Percentiles rank a stretch among this genome's conserved stretches.
Conservation (phyloP, 2,329 filamentous ascomycete species). For the Fusarium sp. region DNA sequence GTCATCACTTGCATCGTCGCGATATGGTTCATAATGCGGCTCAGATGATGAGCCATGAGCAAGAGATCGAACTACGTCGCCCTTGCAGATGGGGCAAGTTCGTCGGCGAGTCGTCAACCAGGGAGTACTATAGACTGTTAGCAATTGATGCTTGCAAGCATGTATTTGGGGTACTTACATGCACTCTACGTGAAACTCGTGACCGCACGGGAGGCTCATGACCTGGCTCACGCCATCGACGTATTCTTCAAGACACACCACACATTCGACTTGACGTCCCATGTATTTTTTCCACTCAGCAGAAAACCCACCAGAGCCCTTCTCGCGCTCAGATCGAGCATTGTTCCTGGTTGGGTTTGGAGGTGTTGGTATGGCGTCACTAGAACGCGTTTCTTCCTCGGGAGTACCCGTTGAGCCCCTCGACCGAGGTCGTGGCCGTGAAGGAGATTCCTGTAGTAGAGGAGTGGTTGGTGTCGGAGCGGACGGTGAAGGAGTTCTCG, state of each 20-base stretch:
- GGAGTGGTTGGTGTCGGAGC: slow-evolving; percentile 81
- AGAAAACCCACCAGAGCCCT: slow-evolving; percentile 54
- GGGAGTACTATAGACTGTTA: slow-evolving; percentile 73
- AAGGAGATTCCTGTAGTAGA: slow-evolving; percentile 70
- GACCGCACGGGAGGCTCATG: slow-evolving; percentile 96
- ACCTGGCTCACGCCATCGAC: slow-evolving; percentile 92
- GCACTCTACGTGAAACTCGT: slow-evolving; percentile 98
- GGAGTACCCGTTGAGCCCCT: slow-evolving; percentile 70
- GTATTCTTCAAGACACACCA: slow-evolving; percentile 97
- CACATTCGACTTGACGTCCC: slow-evolving; percentile 83
- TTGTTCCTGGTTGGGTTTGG: slow-evolving; percentile 46
- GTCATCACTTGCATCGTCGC: slow-evolving; percentile 59
- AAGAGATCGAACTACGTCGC: slow-evolving; percentile 84
- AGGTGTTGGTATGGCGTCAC: slow-evolving; percentile 53
- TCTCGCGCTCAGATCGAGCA: slow-evolving; percentile 58
- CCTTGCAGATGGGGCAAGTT: slow-evolving; percentile 99
- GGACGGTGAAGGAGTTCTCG: slow-evolving; percentile 69
- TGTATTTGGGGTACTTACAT: slow-evolving; percentile 74
- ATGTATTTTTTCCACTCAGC: slow-evolving; percentile 73
- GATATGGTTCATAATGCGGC: slow-evolving; percentile 64
- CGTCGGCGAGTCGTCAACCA: slow-evolving; percentile 95
- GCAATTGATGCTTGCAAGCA: background rate
- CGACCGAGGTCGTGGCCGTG: slow-evolving; percentile 69
- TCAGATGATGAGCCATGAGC: slow-evolving; percentile 62
- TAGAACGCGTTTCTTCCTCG: slow-evolving; percentile 59